Conservation (phyloP, 2,329 filamentous ascomycete species). For the Calonectria pseudoturangicola region DNA sequence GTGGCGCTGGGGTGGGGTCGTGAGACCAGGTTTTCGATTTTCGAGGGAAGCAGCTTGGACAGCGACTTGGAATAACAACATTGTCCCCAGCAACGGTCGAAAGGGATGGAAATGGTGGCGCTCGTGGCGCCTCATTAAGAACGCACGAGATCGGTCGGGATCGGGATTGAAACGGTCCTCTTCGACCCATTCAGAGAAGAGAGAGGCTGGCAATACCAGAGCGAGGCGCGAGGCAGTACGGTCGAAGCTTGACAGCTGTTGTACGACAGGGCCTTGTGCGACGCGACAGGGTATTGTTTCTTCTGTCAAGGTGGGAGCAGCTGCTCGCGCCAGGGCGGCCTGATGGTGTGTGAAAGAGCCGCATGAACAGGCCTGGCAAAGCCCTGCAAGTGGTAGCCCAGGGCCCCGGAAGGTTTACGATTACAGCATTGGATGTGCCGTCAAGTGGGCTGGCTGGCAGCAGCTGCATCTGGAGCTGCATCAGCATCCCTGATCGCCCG, state of each 20-base stretch:
- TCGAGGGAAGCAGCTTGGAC: constrained; percentile 43
- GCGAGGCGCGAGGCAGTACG: not conserved
- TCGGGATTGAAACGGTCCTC: not conserved
- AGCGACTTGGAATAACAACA: constrained; percentile 41
- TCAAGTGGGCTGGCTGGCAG: constrained; percentile 3
- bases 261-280: not conserved
- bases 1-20: constrained; percentile 45
- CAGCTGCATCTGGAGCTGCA: constrained; percentile 1
- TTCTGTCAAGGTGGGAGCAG: not conserved
- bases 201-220: constrained; percentile 6
- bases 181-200: not conserved
- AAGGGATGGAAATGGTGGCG: constrained; percentile 31
- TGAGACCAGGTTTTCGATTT: constrained; percentile 53
- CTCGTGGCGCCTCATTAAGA: constrained; percentile 3
- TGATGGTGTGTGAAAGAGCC: not conserved
- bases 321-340: not conserved
- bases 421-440: not conserved
- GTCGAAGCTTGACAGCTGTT: not conserved
- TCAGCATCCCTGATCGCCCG: constrained; percentile 22
- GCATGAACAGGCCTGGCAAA: not conserved
- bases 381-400: not conserved
- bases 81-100: constrained; percentile 48
- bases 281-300: not conserved
- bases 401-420: not conserved
- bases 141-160: not conserved